These are phyloP conservation scores for Dipteronia dyeriana DNA, from an alignment of 345 rosid genomes.

Conservation along the genomic window DNA sequence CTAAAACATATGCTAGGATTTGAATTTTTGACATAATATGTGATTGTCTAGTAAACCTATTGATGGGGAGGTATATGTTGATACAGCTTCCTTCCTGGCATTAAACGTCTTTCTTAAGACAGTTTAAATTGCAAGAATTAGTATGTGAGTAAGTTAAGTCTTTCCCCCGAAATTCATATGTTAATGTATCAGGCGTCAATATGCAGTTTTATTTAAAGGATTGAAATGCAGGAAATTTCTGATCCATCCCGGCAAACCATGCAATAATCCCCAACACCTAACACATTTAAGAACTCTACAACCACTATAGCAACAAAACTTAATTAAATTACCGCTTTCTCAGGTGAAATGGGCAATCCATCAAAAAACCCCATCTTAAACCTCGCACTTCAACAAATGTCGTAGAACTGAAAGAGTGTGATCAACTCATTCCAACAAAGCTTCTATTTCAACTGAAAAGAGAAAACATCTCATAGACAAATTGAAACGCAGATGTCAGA, in stretches of 20 bases:
- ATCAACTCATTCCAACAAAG: constrained; percentile 20
- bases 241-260: neutral
- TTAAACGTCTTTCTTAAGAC: no score
- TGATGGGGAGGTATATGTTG: neutral
- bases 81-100: neutral
- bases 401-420: neutral
- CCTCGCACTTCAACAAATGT: constrained; percentile 25
- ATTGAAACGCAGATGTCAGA: neutral
- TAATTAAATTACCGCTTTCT: constrained; percentile 64
- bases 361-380: constrained; percentile 76
- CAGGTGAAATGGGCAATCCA: constrained; percentile 87
- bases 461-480: neutral
- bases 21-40: neutral
- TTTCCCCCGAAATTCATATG: no score
- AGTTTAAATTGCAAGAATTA: neutral
- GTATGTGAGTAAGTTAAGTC: neutral
- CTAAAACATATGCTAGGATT: neutral
- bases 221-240: neutral
- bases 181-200: neutral
- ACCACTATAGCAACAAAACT: constrained; percentile 1
- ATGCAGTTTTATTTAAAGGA: neutral
- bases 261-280: neutral
- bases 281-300: neutral
- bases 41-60: neutral
- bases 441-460: constrained; percentile 17